A percentile compares a stretch with the other conserved stretches of the same genome.
These are phyloP conservation scores for Gossypium mustelinum DNA, from an alignment of 345 rosid species.

Conservation along the genomic window DNA sequence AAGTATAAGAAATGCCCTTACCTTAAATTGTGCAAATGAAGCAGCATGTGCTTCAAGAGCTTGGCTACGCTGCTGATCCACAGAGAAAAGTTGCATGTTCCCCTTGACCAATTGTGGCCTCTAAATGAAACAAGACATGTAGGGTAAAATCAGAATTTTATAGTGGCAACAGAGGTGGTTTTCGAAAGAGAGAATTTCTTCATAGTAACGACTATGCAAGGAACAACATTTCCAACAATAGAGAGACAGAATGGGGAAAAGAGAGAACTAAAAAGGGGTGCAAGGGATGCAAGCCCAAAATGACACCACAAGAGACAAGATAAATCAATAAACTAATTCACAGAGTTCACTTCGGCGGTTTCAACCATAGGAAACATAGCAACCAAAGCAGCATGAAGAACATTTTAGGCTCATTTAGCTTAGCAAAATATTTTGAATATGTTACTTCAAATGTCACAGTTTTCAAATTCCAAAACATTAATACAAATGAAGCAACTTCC, in stretches of 20 bases:
- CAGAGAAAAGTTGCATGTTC: conserved; percentile 90
- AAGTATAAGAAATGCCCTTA: conserved; percentile 19
- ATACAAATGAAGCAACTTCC: not conserved
- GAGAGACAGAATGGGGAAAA: not conserved
- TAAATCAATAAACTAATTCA: not conserved
- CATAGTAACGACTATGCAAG: not conserved
- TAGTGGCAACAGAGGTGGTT: not conserved
- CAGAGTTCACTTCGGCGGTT: not conserved
- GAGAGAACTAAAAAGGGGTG: not conserved
- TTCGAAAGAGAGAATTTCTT: not conserved
- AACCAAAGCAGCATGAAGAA: not conserved
- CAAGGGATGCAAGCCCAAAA: not conserved
- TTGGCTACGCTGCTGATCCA: conserved; percentile 98
- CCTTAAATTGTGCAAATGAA: conserved; percentile 87
- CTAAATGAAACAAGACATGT: conserved; percentile 28
- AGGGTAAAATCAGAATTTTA: conserved; percentile 16
- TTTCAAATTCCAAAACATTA: not conserved
- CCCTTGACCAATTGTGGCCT: conserved; percentile 89
- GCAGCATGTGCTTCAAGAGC: conserved; percentile 99
- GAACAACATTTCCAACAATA: not conserved
- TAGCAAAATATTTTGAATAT: conserved; percentile 1
- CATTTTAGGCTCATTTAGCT: not conserved
- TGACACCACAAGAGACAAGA: not conserved
- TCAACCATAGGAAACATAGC: not conserved
- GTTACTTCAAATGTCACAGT: not conserved